phyloP scores from a whole-genome alignment of 139 green algal species.

The Yamagishiella unicocca region DNA sequence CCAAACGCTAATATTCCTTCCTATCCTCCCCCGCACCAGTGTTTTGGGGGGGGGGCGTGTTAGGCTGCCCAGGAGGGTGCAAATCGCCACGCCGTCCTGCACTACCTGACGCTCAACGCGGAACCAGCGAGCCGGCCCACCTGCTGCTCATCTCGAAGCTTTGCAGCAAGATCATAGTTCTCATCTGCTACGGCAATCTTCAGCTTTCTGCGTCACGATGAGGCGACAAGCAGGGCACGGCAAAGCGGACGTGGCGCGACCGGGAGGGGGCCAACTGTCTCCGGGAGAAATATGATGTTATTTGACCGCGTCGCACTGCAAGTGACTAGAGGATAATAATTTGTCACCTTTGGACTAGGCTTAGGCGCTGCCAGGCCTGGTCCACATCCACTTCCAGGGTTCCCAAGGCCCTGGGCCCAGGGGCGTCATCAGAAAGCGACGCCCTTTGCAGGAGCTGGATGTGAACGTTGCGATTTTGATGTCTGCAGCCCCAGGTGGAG shows the following conservation, averaged over 20 bases:
- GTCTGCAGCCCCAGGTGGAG: not conserved
- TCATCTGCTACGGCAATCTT: constrained; percentile 52
- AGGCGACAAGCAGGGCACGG: too few species aligned
- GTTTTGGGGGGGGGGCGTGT: too few species aligned
- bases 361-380: not conserved
- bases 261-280: too few species aligned
- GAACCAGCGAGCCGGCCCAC: not conserved
- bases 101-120: too few species aligned
- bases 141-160: constrained; percentile 55
- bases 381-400: constrained; percentile 7
- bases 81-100: too few species aligned
- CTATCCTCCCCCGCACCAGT: too few species aligned
- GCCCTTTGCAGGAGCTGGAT: not conserved
- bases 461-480: not conserved
- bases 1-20: too few species aligned
- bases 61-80: too few species aligned
- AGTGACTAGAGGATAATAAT: too few species aligned
- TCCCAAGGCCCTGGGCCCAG: not conserved
- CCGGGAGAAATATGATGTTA: too few species aligned
- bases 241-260: too few species aligned
- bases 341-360: constrained; percentile 21
- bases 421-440: not conserved
- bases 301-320: too few species aligned
- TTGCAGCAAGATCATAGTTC: constrained; percentile 53
- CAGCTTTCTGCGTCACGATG: constrained; percentile 47